Conservation (phyloP, 345 rosid species). For the Eucalyptus tenuipes region DNA sequence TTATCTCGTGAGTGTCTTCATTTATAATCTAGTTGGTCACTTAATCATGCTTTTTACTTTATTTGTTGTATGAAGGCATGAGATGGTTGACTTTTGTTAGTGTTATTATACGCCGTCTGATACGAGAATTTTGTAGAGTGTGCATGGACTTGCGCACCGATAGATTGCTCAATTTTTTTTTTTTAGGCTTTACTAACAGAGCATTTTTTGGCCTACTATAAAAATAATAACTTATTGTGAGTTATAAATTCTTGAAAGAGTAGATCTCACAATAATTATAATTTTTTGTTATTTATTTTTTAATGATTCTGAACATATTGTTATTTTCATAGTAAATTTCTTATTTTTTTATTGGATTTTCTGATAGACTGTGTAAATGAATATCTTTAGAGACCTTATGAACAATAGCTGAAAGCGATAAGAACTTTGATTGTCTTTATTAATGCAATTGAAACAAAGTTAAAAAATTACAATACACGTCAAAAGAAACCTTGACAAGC, state of each 20-base stretch:
- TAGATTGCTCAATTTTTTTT: not conserved
- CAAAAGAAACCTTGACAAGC: not conserved
- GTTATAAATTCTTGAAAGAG: too few species aligned
- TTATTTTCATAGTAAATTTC: too few species aligned
- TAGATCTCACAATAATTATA: too few species aligned
- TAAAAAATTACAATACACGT: not conserved
- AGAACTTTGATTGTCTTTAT: not conserved
- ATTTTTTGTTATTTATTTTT: too few species aligned
- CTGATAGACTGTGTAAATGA: not conserved
- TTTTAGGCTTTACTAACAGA: too few species aligned
- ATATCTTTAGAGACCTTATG: not conserved
- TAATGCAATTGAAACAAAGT: not conserved
- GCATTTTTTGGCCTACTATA: too few species aligned
- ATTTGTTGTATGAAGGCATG: not conserved
- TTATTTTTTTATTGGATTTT: not conserved
- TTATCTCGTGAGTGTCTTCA: not conserved
- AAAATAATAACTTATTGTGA: too few species aligned
- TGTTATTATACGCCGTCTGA: not conserved
- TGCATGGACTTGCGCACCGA: not conserved
- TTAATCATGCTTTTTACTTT: not conserved
- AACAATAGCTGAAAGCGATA: not conserved
- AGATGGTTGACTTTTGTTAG: not conserved
- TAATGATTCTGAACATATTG: rapidly evolving
- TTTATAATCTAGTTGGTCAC: not conserved
- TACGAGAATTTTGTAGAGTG: not conserved